Conservation (phyloP, 2,329 filamentous ascomycete genomes). For the Parastagonospora avenae region DNA sequence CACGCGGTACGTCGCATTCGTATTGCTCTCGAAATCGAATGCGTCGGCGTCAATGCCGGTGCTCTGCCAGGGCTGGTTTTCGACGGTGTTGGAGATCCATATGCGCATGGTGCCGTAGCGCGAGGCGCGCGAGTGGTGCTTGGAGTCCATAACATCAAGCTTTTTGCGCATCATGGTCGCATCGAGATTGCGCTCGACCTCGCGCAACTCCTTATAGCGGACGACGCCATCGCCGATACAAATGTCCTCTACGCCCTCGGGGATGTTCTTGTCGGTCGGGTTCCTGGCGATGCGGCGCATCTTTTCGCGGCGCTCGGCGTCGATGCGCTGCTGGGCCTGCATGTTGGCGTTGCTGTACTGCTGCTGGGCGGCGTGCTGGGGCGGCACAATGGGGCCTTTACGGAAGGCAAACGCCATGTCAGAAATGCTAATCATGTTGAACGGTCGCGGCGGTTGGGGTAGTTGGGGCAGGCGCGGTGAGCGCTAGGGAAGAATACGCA, state of each 20-base stretch:
- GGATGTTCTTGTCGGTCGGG: constrained; percentile 93
- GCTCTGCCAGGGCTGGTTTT: constrained; percentile 92
- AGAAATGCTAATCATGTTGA: constrained; percentile 53
- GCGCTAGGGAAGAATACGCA: constrained; percentile 11
- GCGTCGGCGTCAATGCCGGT: constrained; percentile 70
- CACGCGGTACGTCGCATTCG: constrained; percentile 81
- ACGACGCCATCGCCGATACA: constrained; percentile 81
- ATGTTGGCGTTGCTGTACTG: constrained; percentile 47
- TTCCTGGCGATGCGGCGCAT: constrained; percentile 83
- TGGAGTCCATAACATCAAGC: constrained; percentile 83
- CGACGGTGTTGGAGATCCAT: constrained; percentile 93
- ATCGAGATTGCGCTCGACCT: constrained; percentile 86
- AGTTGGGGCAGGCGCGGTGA: constrained; percentile 17
- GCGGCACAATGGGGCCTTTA: constrained; percentile 51
- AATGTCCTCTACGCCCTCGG: constrained; percentile 80
- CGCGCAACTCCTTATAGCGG: constrained; percentile 82
- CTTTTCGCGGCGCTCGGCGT: constrained; percentile 63
- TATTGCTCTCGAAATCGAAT: constrained; percentile 80
- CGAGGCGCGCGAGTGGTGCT: constrained; percentile 75
- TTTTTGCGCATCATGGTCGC: constrained; percentile 93
- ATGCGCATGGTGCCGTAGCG: constrained; percentile 84
- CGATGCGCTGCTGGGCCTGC: constrained; percentile 53
- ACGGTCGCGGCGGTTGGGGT: constrained; percentile 9
- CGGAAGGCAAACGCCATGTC: constrained; percentile 56
- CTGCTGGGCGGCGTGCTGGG: constrained; percentile 56